phyloP scores from a whole-genome alignment of 2,329 filamentous ascomycete species.

The Monilinia fructicola region DNA sequence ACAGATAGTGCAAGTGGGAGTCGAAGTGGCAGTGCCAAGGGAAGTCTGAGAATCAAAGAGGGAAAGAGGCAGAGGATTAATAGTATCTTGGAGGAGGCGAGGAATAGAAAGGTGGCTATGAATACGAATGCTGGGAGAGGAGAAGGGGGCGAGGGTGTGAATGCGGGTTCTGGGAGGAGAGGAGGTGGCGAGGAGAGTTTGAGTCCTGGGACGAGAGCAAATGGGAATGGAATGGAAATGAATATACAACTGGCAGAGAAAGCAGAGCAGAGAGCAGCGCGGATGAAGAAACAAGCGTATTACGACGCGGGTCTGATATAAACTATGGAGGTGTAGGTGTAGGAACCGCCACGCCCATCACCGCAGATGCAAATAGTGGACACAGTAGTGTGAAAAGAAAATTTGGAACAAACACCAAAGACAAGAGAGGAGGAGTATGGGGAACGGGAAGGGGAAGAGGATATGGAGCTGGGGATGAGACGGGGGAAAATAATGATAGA shows the following conservation, averaged over 20 bases:
- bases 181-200: background rate
- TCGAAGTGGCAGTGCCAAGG: background rate
- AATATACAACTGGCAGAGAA: background rate
- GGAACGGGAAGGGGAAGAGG: background rate
- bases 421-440: background rate
- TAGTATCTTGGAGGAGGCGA: constrained; percentile 33
- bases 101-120: constrained; percentile 28
- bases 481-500: background rate
- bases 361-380: background rate
- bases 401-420: background rate
- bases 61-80: constrained; percentile 28
- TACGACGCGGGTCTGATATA: constrained; percentile 27
- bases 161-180: background rate
- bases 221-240: constrained; percentile 6
- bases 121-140: background rate
- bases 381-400: background rate
- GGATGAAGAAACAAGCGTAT: constrained; percentile 45
- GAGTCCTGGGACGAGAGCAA: background rate
- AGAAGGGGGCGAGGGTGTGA: background rate
- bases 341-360: background rate
- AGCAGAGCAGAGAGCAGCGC: constrained; percentile 35
- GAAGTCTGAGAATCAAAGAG: constrained; percentile 3
- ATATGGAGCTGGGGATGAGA: background rate
- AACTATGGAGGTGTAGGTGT: constrained; percentile 8
- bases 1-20: background rate